phyloP scores from a whole-genome alignment of 148 eudicot genomes.

The Chenopodium suecicum region DNA sequence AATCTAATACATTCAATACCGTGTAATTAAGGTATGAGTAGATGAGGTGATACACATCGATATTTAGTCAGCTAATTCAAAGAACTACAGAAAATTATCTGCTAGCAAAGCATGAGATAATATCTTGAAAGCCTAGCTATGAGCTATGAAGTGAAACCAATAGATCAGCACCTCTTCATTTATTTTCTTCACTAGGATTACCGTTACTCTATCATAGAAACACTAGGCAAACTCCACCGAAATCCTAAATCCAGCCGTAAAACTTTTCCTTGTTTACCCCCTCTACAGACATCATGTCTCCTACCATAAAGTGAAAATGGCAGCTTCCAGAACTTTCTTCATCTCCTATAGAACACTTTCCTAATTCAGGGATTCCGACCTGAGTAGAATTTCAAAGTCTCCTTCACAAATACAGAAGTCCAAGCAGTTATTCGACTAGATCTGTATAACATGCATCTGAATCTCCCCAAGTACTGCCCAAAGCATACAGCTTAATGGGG shows the following conservation, averaged over 20 bases:
- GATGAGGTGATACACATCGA: background rate
- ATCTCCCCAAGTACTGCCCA: background rate
- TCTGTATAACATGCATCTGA: background rate
- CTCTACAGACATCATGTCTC: background rate
- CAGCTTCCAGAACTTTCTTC: background rate
- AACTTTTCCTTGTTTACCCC: background rate
- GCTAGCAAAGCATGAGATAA: background rate
- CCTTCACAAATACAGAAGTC: background rate
- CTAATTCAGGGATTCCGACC: no score
- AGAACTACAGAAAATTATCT: background rate
- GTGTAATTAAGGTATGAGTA: background rate
- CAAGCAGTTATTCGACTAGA: background rate
- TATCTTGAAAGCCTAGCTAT: background rate
- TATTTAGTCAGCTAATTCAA: background rate
- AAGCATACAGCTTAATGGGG: background rate
- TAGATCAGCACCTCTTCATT: background rate
- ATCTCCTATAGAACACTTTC: background rate
- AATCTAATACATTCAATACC: constrained; percentile 1
- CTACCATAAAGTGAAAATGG: background rate
- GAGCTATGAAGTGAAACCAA: background rate
- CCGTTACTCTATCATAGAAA: background rate
- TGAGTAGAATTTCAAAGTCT: no score
- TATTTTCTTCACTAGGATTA: background rate
- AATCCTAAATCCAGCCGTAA: background rate
- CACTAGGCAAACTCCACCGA: background rate